Conservation (phyloP, 495 filamentous ascomycete species). For the Podospora pseudopauciseta region DNA sequence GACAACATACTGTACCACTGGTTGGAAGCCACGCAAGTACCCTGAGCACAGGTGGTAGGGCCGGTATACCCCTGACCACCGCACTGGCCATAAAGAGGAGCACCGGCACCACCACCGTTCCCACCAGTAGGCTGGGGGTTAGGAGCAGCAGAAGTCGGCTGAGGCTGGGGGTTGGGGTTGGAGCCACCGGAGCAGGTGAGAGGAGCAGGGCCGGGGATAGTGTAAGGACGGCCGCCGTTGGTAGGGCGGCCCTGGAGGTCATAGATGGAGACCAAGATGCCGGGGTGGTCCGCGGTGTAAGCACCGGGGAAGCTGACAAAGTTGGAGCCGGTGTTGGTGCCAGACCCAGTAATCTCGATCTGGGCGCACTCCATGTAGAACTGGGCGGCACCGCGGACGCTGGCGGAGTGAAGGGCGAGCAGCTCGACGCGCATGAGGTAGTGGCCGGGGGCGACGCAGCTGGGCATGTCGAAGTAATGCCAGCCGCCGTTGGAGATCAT, state of each 20-base stretch:
- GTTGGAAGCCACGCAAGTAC: conserved; percentile 28
- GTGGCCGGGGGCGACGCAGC: conserved; percentile 44
- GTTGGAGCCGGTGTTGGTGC: conserved; percentile 36
- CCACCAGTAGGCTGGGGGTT: conserved; percentile 2
- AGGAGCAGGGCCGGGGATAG: conserved; percentile 39
- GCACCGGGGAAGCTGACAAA: conserved; percentile 49
- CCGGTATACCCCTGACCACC: conserved; percentile 28
- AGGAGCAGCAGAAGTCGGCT: conserved; percentile 5
- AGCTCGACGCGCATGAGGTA: conserved; percentile 54
- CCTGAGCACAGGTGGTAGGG: conserved; percentile 24
- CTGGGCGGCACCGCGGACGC: conserved; percentile 42
- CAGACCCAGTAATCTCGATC: conserved; percentile 50
- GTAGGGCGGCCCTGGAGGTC: conserved; percentile 33
- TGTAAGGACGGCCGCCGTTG: conserved; percentile 39
- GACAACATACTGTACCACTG: conserved; percentile 27
- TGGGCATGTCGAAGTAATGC: conserved; percentile 47
- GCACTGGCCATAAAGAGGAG: conserved; percentile 29
- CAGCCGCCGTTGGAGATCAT: conserved; percentile 37
- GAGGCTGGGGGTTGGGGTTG: conserved; percentile 15
- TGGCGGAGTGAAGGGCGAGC: conserved; percentile 48
- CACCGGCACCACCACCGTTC: conserved; percentile 6
- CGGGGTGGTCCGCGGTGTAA: conserved; percentile 46
- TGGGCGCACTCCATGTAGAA: conserved; percentile 50
- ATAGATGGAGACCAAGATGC: conserved; percentile 45
- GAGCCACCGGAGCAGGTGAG: conserved; percentile 30